Evolutionary conservation across 164 flowering plant genomes (phyloP).

Genomic region (Nelumbo lutea): DNA sequence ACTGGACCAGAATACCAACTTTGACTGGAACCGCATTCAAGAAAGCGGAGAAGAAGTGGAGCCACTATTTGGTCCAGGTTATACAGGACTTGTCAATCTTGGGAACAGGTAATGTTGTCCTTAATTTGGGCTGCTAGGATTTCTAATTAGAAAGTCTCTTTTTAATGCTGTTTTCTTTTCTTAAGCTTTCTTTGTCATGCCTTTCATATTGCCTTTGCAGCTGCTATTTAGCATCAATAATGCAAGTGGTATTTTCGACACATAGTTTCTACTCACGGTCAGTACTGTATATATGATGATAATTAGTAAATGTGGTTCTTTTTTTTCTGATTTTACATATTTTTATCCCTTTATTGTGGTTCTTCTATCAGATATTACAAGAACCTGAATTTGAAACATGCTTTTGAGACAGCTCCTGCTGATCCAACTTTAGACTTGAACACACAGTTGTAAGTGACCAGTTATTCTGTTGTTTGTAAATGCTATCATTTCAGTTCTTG

Average conservation of each 20-base stretch:
- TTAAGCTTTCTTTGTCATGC: slow-evolving; percentile 2
- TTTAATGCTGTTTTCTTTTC: slow-evolving; percentile 7
- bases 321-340: slow-evolving; percentile 6
- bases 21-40: slow-evolving; percentile 98
- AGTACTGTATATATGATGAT: slow-evolving; percentile 13
- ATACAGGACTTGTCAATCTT: slow-evolving; percentile 93
- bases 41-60: slow-evolving; percentile 92
- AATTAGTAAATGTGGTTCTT: neutral
- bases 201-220: slow-evolving; percentile 32
- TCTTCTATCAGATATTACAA: slow-evolving; percentile 49
- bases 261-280: slow-evolving; percentile 63
- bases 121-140: neutral
- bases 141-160: slow-evolving; percentile 2
- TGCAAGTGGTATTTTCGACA: slow-evolving; percentile 91
- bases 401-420: slow-evolving; percentile 82
- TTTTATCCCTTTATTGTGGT: neutral
- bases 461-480: no score
- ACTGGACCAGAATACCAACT: slow-evolving; percentile 94
- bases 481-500: no score
- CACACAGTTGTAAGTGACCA: slow-evolving; percentile 71
- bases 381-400: slow-evolving; percentile 52
- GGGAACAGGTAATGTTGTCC: slow-evolving; percentile 77
- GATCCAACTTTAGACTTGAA: slow-evolving; percentile 97
- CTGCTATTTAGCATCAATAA: slow-evolving; percentile 91
- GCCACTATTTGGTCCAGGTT: slow-evolving; percentile 92